These are phyloP conservation scores for Erigeron canadensis DNA, from an alignment of 129 eudicot species.

Conservation along the genomic window DNA sequence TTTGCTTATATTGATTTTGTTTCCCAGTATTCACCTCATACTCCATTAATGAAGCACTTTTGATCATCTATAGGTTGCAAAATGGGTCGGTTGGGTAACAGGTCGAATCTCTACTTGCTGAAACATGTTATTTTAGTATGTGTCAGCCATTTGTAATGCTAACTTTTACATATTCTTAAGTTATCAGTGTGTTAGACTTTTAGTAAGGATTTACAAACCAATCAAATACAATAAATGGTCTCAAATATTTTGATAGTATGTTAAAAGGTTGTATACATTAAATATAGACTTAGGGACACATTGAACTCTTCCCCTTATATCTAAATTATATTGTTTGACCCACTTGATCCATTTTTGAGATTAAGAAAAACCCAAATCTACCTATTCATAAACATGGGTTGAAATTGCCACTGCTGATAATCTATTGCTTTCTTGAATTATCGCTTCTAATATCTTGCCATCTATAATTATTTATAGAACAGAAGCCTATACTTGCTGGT, in stretches of 20 bases:
- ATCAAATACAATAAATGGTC: no score
- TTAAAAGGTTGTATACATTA: background rate
- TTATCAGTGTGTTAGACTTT: no score
- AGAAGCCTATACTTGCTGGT: conserved; percentile 95
- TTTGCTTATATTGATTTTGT: background rate
- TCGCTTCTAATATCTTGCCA: conserved; percentile 9
- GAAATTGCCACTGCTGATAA: background rate
- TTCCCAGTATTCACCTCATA: background rate
- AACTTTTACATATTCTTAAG: no score
- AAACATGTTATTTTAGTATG: background rate
- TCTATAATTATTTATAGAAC: conserved; percentile 40
- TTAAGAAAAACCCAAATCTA: background rate
- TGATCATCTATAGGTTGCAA: conserved; percentile 8
- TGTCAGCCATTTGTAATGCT: background rate
- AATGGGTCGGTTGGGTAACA: background rate
- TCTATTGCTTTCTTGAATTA: background rate
- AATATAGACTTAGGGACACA: background rate
- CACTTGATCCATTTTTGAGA: background rate
- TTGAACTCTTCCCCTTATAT: background rate
- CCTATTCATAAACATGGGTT: background rate
- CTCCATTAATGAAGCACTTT: background rate
- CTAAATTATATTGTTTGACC: background rate
- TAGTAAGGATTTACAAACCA: no score
- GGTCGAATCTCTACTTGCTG: background rate
- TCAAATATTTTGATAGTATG: no score